phyloP scores from a whole-genome alignment of 768 basidiomycete species.

The Hemileccinum rubropunctum region DNA sequence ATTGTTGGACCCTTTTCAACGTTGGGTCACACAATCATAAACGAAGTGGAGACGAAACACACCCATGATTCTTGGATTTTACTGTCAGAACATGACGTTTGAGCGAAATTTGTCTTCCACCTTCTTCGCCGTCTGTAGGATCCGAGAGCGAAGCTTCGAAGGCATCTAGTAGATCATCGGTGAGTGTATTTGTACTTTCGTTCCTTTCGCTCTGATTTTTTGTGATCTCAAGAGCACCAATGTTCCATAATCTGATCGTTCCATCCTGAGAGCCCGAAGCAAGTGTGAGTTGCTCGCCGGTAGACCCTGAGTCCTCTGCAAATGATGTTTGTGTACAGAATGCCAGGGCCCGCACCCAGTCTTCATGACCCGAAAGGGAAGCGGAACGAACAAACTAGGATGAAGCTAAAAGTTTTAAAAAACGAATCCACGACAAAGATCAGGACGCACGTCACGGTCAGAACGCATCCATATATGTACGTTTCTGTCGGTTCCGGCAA shows the following conservation, averaged over 20 bases:
- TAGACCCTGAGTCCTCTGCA: conserved; percentile 3
- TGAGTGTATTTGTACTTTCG: conserved; percentile 33
- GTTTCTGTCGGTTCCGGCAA: conserved; percentile 77
- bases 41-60: conserved; percentile 22
- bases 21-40: conserved; percentile 11
- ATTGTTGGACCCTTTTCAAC: conserved; percentile 45
- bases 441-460: conserved; percentile 46
- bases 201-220: conserved; percentile 12
- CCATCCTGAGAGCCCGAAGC: conserved; percentile 96
- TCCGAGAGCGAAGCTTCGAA: conserved; percentile 84
- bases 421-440: conserved; percentile 3
- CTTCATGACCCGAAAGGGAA: conserved; percentile 81
- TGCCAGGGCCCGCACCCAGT: conserved; percentile 86
- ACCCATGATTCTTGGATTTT: conserved; percentile 39
- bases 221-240: conserved; percentile 46
- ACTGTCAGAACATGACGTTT: conserved; percentile 80
- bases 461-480: conserved; percentile 78
- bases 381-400: conserved; percentile 59
- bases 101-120: conserved; percentile 82
- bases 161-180: conserved; percentile 78
- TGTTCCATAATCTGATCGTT: conserved; percentile 90
- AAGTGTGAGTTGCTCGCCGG: conserved; percentile 54
- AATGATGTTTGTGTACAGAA: conserved; percentile 45
- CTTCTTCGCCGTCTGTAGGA: conserved; percentile 70
- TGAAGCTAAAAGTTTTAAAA: neutral